Evolutionary conservation across 495 filamentous ascomycete genomes (phyloP), one percentile per base, ranked within the genome.

Genomic region (Talaromyces adpressus): DNA sequence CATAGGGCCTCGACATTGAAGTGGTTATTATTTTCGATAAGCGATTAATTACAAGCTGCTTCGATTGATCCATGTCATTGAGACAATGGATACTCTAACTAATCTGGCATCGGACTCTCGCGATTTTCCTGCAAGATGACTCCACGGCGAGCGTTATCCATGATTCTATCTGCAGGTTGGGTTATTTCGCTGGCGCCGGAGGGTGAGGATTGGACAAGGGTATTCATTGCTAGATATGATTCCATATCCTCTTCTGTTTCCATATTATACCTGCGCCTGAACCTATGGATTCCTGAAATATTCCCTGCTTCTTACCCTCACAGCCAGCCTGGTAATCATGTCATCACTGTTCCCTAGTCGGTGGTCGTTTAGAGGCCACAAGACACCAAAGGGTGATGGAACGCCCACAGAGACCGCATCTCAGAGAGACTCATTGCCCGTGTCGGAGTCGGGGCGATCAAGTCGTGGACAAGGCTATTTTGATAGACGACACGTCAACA

Each of bases 381-480:
- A 27, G 39, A 23, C 58, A 60, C 14, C 39, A 23, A 59, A 59
- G 30, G 57, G 20, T 5, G 52, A 56, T 56, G 57, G 27, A 3
- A 47, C 39, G 18, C 39, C 58, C 22, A 32, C 41, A 30, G 39
- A 60, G 22, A 47, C 16, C 7, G 11, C 58, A 47, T 60, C 58
- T 47, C 58, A 60, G 58, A 60, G 36, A 23, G 58, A 60, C 25
- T 60, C 58, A 8, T 23, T 60, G 20, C 58, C 58, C 8, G 25
- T 18, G 39, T 29, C 58, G 34, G 57, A 34, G 16, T 18, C 57
- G 34, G 57, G 57, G 18, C 22, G 6, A 30, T 60, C 58, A 18
- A 60, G 18, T 49, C 58, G 58, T 60, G 25, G 58, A 12, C 58
- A 60, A 6, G 45, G 58, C 36, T 47, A 60, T 47, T 27, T 47